Evolutionary conservation across 2,329 filamentous ascomycete genomes (phyloP).

Genomic region (Sarocladiaceae sp.): DNA sequence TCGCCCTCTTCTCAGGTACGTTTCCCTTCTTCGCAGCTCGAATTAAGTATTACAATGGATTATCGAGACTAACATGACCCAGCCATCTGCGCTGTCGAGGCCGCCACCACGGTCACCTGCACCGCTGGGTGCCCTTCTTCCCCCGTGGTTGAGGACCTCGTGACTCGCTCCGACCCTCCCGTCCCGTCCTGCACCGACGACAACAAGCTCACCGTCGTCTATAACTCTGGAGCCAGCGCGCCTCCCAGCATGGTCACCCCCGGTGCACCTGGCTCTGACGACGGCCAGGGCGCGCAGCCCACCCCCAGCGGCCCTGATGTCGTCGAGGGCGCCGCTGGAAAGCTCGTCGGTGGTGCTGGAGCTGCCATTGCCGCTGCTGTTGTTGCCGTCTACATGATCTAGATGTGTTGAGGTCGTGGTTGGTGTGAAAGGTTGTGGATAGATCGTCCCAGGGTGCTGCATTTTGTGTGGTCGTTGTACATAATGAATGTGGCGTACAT

Average conservation of each 20-base stretch:
- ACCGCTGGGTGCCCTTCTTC: slow-evolving; percentile 2
- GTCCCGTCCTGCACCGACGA: neutral
- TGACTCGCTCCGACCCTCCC: slow-evolving; percentile 8
- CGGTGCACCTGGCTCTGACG: neutral
- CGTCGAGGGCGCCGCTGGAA: neutral
- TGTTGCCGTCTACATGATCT: neutral
- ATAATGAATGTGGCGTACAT: no score
- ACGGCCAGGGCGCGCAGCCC: neutral
- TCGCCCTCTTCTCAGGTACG: neutral
- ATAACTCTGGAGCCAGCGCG: neutral
- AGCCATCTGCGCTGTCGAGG: slow-evolving; percentile 3
- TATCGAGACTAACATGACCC: neutral
- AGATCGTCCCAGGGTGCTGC: no score
- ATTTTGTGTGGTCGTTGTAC: no score
- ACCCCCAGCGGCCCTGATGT: neutral
- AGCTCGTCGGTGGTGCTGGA: neutral
- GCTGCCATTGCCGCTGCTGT: neutral
- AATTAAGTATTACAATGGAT: neutral
- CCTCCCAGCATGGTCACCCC: neutral
- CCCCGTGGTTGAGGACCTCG: slow-evolving; percentile 6
- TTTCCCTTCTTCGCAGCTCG: neutral
- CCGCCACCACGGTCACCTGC: slow-evolving; percentile 4
- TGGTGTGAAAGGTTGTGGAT: no score
- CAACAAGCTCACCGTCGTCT: neutral
- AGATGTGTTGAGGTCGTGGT: no score